Conservation (phyloP, 1,284 basidiomycete genomes). For the Puccinia coronata region DNA sequence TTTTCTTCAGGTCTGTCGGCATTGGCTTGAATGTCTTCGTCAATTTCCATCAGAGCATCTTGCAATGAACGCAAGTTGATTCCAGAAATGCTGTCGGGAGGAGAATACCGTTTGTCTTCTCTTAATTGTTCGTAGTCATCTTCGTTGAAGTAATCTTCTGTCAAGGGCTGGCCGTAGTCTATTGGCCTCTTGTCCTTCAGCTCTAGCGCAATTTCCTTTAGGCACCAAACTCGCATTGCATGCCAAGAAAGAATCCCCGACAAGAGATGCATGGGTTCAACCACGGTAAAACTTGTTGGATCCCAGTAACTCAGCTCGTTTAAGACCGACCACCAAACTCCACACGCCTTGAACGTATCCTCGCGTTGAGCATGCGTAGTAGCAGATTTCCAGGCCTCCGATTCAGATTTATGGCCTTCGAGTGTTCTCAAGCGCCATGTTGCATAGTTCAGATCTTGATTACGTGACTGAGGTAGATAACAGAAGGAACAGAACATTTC, state of each 20-base stretch:
- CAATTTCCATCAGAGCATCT: constrained; percentile 36
- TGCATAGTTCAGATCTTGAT: constrained; percentile 5
- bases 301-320: constrained; percentile 40
- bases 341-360: neutral
- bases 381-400: constrained; percentile 30
- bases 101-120: constrained; percentile 6
- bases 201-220: constrained; percentile 14
- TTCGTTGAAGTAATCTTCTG: constrained; percentile 34
- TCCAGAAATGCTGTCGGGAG: constrained; percentile 6
- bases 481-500: constrained; percentile 40
- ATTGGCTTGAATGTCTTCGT: neutral
- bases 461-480: constrained; percentile 24
- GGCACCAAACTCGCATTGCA: constrained; percentile 17
- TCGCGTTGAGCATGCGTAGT: constrained; percentile 20
- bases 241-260: constrained; percentile 29
- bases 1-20: neutral
- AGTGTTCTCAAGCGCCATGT: neutral
- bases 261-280: constrained; percentile 42
- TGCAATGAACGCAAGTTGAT: constrained; percentile 33
- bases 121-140: constrained; percentile 27
- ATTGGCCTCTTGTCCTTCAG: neutral
- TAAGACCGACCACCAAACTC: constrained; percentile 37
- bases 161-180: neutral
- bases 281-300: constrained; percentile 40
- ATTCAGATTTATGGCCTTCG: constrained; percentile 28